Evolutionary conservation across 1,139 yeast genomes (phyloP), one percentile per base, ranked within the genome.

Genomic region (Hansenula anomala): DNA sequence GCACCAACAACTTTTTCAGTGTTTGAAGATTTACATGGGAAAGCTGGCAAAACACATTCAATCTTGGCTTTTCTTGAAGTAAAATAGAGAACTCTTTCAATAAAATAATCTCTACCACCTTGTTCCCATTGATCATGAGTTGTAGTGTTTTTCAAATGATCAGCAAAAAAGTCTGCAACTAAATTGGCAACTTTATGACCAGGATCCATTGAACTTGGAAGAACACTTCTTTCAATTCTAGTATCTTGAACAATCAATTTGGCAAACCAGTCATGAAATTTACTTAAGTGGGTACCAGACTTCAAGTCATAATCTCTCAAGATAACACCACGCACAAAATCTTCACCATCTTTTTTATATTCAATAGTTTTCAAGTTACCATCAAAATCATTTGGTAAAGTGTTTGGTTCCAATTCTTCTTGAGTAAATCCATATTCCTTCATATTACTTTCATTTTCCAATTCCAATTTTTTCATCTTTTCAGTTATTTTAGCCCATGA

Each of bases 21-120:
- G 46, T 78, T 78, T 14, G 81, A 75, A 0, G 82, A 75, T 51
- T 77, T 78, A 51, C 83, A 77, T 4, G 84, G 84, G 47, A 78
- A 78, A 1, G 83, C 84, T 4, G 84, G 84, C 38, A 78, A 59
- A 9, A 76, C 79, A 10, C 79, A 76, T 54, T 76, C 79, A 42
- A 78, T 64, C 30, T 67, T 65, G 25, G 67, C 47, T 42, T 65
- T 60, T 47, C 76, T 64, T 33, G 69, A 62, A 13, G 78, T 74
- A 52, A 72, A 78, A 50, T 71, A 74, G 31, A 63, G 63, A 22
- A 72, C 67, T 36, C 62, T 66, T 27, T 61, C 50, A 17, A 62
- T 56, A 47, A 76, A 75, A 43, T 63, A 61, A 0, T 52, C 60
- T 33, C 64, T 60, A 3, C 82, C 81, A 6, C 65, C 66, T 10